Percentiles rank a stretch among this genome's conserved stretches.
Conservation (phyloP, 2,329 filamentous ascomycete species). For the Xylaria sp. region DNA sequence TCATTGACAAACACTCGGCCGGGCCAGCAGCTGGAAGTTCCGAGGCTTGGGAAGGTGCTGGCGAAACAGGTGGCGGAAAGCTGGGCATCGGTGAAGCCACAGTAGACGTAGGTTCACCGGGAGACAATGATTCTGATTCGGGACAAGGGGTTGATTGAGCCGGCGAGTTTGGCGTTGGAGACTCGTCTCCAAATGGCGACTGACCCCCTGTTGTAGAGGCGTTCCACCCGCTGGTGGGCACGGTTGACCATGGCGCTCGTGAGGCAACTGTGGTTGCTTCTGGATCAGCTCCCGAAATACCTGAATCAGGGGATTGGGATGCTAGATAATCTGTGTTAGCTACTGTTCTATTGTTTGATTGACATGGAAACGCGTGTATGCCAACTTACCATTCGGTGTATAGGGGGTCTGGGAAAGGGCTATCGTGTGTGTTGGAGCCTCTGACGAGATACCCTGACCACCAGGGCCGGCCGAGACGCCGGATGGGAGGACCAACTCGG, state of each 20-base stretch:
- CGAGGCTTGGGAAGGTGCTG: constrained; percentile 10
- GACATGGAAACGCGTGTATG: background rate
- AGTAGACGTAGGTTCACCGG: constrained; percentile 8
- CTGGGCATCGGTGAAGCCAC: constrained; percentile 23
- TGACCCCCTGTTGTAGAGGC: constrained; percentile 28
- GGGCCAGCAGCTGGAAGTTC: constrained; percentile 18
- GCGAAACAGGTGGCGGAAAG: constrained; percentile 28
- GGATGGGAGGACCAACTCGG: constrained; percentile 21
- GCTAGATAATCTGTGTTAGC: constrained; percentile 14
- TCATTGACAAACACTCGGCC: constrained; percentile 31
- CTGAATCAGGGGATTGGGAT: constrained; percentile 8
- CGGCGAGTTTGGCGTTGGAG: constrained; percentile 11
- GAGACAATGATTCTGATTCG: background rate
- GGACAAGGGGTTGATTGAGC: constrained; percentile 6
- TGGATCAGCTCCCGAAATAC: constrained; percentile 18
- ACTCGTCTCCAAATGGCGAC: constrained; percentile 13
- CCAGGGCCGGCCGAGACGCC: constrained; percentile 19
- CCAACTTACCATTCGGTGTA: constrained; percentile 18
- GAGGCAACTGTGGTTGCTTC: constrained; percentile 21
- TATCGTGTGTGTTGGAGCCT: constrained; percentile 17
- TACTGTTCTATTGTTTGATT: background rate
- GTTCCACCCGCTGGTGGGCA: constrained; percentile 38
- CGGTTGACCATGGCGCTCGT: constrained; percentile 28
- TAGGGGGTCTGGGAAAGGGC: constrained; percentile 13
- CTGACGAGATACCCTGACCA: constrained; percentile 13